Evolutionary conservation across 1,139 yeast genomes (phyloP).

Genomic region (Yarrowia galli): DNA sequence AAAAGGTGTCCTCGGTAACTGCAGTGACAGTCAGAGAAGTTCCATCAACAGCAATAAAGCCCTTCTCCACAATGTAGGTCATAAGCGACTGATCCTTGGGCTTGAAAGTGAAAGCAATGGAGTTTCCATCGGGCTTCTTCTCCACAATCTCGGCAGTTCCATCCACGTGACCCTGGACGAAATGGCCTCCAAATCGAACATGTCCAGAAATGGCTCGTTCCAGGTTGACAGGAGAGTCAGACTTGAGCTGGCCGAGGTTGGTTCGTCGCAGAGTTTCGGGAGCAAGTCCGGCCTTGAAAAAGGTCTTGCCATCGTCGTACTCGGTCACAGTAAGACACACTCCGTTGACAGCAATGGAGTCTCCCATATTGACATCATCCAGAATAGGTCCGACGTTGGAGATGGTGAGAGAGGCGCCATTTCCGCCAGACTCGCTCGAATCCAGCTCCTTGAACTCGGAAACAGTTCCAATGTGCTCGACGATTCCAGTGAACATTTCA

Average conservation of each 20-base stretch:
- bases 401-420: slow-evolving; percentile 77
- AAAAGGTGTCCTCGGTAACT: slow-evolving; percentile 67
- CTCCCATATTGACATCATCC: slow-evolving; percentile 87
- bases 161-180: slow-evolving; percentile 97
- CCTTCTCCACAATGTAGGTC: slow-evolving; percentile 88
- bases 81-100: slow-evolving; percentile 69
- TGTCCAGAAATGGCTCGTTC: slow-evolving; percentile 89
- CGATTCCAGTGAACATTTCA: slow-evolving; percentile 91
- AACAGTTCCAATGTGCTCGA: slow-evolving; percentile 78
- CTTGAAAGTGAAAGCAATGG: slow-evolving; percentile 76
- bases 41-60: slow-evolving; percentile 91
- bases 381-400: slow-evolving; percentile 69
- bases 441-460: slow-evolving; percentile 60
- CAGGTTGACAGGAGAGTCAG: slow-evolving; percentile 74
- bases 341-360: slow-evolving; percentile 90
- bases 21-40: slow-evolving; percentile 88
- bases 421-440: slow-evolving; percentile 68
- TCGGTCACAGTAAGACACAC: slow-evolving; percentile 93
- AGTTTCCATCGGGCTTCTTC: slow-evolving; percentile 71
- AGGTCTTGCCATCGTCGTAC: slow-evolving; percentile 57
- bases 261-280: slow-evolving; percentile 91
- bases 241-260: slow-evolving; percentile 66
- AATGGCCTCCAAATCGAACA: slow-evolving; percentile 93
- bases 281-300: slow-evolving; percentile 88
- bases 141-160: slow-evolving; percentile 74